Percentiles rank a stretch among this genome's conserved stretches.
Evolutionary conservation across 2,329 filamentous ascomycete species (phyloP).

Genomic region (Trichocomaceae sp.): DNA sequence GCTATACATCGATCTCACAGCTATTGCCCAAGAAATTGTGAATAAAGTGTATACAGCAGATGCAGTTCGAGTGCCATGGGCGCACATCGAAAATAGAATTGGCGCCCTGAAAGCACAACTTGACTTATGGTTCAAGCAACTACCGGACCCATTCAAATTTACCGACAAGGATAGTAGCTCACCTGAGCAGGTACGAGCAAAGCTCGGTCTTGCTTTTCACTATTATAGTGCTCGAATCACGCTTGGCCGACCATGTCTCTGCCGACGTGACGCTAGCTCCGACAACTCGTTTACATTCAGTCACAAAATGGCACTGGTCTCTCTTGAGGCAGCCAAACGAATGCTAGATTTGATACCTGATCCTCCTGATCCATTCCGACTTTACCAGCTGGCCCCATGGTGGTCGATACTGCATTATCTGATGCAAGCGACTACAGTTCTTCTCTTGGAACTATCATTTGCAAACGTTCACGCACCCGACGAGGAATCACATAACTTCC

Average conservation of each 20-base stretch:
- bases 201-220: conserved; percentile 37
- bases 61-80: conserved; percentile 34
- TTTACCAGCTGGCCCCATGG: conserved; percentile 39
- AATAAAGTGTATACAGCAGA: conserved; percentile 38
- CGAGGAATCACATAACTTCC: conserved; percentile 31
- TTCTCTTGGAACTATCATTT: conserved; percentile 43
- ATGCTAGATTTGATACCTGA: conserved; percentile 40
- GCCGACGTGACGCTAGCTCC: conserved; percentile 34
- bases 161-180: conserved; percentile 28
- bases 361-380: conserved; percentile 33
- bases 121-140: conserved; percentile 33
- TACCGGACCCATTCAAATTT: conserved; percentile 35
- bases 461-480: conserved; percentile 39
- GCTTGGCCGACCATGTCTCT: conserved; percentile 42
- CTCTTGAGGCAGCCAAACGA: conserved; percentile 33
- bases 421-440: conserved; percentile 39
- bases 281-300: conserved; percentile 29
- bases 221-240: conserved; percentile 41
- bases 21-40: conserved; percentile 37
- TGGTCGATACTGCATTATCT: conserved; percentile 42
- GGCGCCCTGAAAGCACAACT: conserved; percentile 31
- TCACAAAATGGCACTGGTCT: conserved; percentile 32
- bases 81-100: conserved; percentile 36
- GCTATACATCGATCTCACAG: conserved; percentile 34
- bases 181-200: conserved; percentile 29